Percentiles rank a stretch among this genome's conserved stretches.
phyloP scores from a whole-genome alignment of 2,329 filamentous ascomycete species.

The Ophiocordyceps unilateralis region DNA sequence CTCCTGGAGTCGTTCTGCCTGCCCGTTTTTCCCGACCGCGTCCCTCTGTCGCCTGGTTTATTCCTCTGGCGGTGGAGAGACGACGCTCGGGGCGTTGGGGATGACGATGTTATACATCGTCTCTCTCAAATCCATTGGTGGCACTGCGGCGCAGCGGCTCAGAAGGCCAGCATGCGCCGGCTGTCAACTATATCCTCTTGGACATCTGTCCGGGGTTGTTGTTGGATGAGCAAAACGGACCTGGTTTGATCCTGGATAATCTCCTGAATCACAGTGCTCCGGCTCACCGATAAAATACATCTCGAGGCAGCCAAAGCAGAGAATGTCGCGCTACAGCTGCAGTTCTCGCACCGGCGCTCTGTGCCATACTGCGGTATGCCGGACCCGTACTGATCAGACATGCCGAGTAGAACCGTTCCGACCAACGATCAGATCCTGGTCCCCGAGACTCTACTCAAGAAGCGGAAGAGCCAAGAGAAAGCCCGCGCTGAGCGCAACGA shows the following conservation, averaged over 20 bases:
- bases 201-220: slow-evolving; percentile 44
- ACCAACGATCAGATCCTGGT: slow-evolving; percentile 92
- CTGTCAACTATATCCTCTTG: slow-evolving; percentile 19
- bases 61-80: slow-evolving; percentile 39
- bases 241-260: neutral
- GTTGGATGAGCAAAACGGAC: slow-evolving; percentile 47
- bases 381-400: slow-evolving; percentile 66
- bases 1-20: slow-evolving; percentile 32
- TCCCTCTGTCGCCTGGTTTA: slow-evolving; percentile 37
- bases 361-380: slow-evolving; percentile 42
- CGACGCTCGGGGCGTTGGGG: slow-evolving; percentile 58
- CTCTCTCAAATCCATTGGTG: slow-evolving; percentile 64
- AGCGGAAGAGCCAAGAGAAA: slow-evolving; percentile 99
- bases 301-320: slow-evolving; percentile 73
- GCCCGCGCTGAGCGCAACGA: slow-evolving; percentile 76
- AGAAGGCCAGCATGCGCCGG: slow-evolving; percentile 7
- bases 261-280: neutral
- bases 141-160: slow-evolving; percentile 10
- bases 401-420: slow-evolving; percentile 57
- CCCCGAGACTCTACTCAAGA: slow-evolving; percentile 99
- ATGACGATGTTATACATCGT: slow-evolving; percentile 50
- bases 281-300: slow-evolving; percentile 68
- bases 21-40: slow-evolving; percentile 56
- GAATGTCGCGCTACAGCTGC: slow-evolving; percentile 85
- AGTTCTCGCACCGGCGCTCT: slow-evolving; percentile 80